Base-by-base conservation (phyloP, 1,139 yeast genomes). In the Pichia sp. region DNA sequence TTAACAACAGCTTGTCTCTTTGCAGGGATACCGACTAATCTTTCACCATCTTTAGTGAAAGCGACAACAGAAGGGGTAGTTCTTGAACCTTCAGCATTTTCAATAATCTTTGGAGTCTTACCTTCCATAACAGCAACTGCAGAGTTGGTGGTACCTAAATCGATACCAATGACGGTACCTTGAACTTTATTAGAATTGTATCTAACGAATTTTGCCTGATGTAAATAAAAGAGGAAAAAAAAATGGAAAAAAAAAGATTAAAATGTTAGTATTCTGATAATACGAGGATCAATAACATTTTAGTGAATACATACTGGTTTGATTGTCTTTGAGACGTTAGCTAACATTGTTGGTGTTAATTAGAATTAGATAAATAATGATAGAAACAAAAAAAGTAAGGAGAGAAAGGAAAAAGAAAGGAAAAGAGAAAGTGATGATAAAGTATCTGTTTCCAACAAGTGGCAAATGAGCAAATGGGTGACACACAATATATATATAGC, bases 81-180 rank as follows among this genome's bases (percentile, higher is more conserved):
- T 75, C 98, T 85, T 51, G 96, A 86, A 81, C 98, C 98, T 76
- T 92, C 98, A 54, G 96, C 85, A 74, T 92, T 92, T 76, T 90
- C 97, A 63, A 92, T 85, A 63, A 94, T 95, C 75, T 88, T 88
- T 63, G 98, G 97, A 53, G 84, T 73, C 73, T 88, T 86, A 69
- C 98, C 98, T 72, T 88, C 95, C 96, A 92, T 90, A 58, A 92
- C 75, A 54, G 98, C 98, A 57, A 92, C 98, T 53, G 98, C 97
- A 50, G 98, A 92, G 81, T 92, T 92, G 72, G 97, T 92, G 71
- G 97, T 92, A 76, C 98, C 98, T 70, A 92, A 80, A 76, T 92
- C 98, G 68, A 92, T 90, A 78, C 98, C 98, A 66, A 92, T 90
- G 53, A 92, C 97, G 63, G 90, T 78, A 50, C 89, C 89, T 61